Base-by-base conservation (phyloP, 306 rosid species). In the Quercus aquifolioides region DNA sequence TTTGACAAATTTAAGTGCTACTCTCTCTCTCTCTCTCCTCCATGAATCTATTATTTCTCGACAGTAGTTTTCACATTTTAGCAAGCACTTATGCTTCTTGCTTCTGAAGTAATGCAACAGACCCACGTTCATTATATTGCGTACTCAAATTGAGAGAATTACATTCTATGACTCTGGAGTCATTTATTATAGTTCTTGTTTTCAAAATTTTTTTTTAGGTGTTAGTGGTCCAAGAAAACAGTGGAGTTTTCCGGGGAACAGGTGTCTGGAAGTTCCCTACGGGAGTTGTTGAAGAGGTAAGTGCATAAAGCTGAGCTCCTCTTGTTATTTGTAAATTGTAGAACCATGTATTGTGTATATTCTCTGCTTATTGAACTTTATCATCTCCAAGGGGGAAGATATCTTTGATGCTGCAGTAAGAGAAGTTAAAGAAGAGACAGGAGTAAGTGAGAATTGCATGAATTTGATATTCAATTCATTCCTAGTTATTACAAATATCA, bases 341-440 rank as follows among this genome's bases (percentile, higher is more conserved):
- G 54, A 49, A 64, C 25, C 62, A 51, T 35, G 49, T 41, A 72
- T n/a, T 69, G 54, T 77, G n/a, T 58, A 60, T 62, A 64, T 62
- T 76, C 64, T 73, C 75, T 81, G 67, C 68, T 77, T 28, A 82
- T 74, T 71, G 60, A 78, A 69, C 74, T 76, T 78, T 30, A 20
- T 69, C 30, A 11, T 79, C 19, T 73, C 3, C 85, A 90, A 67
- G 98, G 99, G 95, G n/a, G 97, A 92, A 89, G 94, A 94, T 70
- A 87, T 95, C 52, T 80, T 76, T 82, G 91, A 41, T 81, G 95
- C 97, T 72, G 97, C 91, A 35, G 89, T 78, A 62, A 87, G 97
- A 86, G 96, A 95, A 83, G 99, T 89, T 69, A 91, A 86, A 85
- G 97, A 95, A 89, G 99, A 95, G 87, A 92, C 97, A 52, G 94